Base-by-base conservation (phyloP, 768 basidiomycete species). In the Tremella yokohamensis region DNA sequence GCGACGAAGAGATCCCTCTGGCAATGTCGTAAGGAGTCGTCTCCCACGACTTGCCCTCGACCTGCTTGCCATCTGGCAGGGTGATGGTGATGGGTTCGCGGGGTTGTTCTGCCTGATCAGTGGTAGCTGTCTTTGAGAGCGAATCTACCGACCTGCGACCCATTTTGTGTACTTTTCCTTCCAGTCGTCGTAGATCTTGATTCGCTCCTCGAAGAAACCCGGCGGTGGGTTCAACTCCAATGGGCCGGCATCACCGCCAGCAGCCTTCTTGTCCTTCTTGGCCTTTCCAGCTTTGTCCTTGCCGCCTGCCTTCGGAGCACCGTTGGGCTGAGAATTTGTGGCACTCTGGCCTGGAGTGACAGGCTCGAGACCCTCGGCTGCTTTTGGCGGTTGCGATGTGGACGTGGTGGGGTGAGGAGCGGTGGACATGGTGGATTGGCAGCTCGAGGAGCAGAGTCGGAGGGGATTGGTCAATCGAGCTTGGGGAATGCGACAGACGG, bases 21-120 rank as follows among this genome's bases (percentile, higher is more conserved):
- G 94, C 93, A 58, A 99, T 79, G 68, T 88, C 84, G 84, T 97
- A 83, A 1, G 96, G 96, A 56, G 83, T 87, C 18, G 94, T 97
- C 80, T 96, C 89, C 90, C 90, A 99, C 76, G 89, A 87, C 59
- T 80, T 90, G 18, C 84, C 94, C 60, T 87, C 84, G 52, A 89
- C 84, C 67, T 86, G 82, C 7, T 87, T 85, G 15, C 93, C 91
- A 80, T 97, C 89, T 4, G 85, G 87, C 62, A 99, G 77, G 2
- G 89, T 91, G 70, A 99, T 80, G 1, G 79, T 81, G 67, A 98
- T 94, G 48, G 87, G 84, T 63, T 88, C 84, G 39, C 90, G 84
- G 7, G 89, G 86, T 80, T 94, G 88, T 44, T 75, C 77, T 78
- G 59, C 13, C 24, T 37, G 8, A n/a, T 56, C 54, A 57, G 57